Evolutionary conservation across 345 rosid genomes (phyloP).

Genomic region (Zanthoxylum bungeanum): DNA sequence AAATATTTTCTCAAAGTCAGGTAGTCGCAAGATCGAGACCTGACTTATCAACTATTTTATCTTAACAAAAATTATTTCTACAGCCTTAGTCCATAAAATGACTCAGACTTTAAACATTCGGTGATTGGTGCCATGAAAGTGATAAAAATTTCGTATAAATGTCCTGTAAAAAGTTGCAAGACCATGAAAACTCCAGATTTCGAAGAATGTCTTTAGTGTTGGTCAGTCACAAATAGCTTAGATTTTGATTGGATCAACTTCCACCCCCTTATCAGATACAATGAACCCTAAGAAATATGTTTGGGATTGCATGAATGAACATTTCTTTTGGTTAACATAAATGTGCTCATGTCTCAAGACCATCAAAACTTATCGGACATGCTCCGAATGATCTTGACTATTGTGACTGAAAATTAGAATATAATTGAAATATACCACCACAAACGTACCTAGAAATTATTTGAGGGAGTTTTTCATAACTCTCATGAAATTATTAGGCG

Average conservation of each 20-base stretch:
- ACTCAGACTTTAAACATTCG: too few species aligned
- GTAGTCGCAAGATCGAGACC: not conserved
- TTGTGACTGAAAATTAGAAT: conserved; percentile 1
- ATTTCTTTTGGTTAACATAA: not conserved
- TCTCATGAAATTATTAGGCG: not conserved
- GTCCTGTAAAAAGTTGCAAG: not conserved
- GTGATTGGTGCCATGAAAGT: not conserved
- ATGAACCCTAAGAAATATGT: not conserved
- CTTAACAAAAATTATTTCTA: too few species aligned
- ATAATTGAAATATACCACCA: not conserved
- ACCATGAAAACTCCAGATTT: not conserved
- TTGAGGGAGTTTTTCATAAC: not conserved
- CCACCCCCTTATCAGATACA: not conserved
- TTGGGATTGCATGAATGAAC: not conserved
- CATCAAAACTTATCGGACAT: too few species aligned
- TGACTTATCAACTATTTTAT: not conserved
- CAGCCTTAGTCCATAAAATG: too few species aligned
- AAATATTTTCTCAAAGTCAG: not conserved
- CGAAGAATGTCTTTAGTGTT: not conserved
- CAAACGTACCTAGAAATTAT: not conserved
- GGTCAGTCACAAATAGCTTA: not conserved
- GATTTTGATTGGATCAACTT: not conserved
- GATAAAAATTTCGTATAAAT: not conserved
- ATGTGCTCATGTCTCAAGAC: too few species aligned
- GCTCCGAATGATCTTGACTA: too few species aligned